phyloP scores from a whole-genome alignment of 176 grass and related monocot species.

The Oropetium thomaeum region DNA sequence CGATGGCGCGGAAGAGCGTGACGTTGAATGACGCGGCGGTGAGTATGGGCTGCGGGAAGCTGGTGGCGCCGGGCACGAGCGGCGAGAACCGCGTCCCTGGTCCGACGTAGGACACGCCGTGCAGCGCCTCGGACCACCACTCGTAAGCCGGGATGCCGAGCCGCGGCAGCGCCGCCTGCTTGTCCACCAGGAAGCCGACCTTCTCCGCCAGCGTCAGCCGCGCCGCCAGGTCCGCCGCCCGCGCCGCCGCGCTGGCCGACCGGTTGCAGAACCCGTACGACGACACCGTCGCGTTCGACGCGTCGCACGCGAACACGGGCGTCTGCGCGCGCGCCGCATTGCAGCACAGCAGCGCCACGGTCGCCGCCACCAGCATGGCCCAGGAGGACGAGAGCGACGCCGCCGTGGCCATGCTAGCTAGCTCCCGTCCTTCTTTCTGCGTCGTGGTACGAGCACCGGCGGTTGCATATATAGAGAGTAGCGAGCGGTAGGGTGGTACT shows the following conservation, averaged over 20 bases:
- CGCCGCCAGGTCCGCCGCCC: conserved; percentile 53
- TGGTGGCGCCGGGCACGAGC: conserved; percentile 82
- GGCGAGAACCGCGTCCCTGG: conserved; percentile 68
- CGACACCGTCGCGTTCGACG: conserved; percentile 40
- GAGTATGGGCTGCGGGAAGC: conserved; percentile 89
- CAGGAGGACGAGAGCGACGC: neutral
- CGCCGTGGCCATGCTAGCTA: conserved; percentile 17
- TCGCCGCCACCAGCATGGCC: neutral
- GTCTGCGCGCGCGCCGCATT: conserved; percentile 34
- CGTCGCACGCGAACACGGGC: conserved; percentile 85
- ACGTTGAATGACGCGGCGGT: conserved; percentile 88
- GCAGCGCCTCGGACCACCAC: conserved; percentile 98
- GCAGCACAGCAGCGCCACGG: neutral
- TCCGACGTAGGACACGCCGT: conserved; percentile 88
- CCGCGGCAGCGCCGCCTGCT: conserved; percentile 55
- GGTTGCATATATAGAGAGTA: conserved; percentile 45
- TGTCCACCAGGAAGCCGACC: conserved; percentile 79
- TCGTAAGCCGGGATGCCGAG: conserved; percentile 90
- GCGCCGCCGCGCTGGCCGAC: conserved; percentile 29
- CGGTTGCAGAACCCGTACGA: conserved; percentile 70
- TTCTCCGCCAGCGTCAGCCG: conserved; percentile 83
- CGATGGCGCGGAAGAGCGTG: conserved; percentile 79
- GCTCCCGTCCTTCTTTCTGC: neutral
- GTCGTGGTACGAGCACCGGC: neutral
- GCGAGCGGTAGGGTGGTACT: neutral